Base-by-base conservation (phyloP, 2,329 filamentous ascomycete species). In the Paraconiothyrium brasiliense region DNA sequence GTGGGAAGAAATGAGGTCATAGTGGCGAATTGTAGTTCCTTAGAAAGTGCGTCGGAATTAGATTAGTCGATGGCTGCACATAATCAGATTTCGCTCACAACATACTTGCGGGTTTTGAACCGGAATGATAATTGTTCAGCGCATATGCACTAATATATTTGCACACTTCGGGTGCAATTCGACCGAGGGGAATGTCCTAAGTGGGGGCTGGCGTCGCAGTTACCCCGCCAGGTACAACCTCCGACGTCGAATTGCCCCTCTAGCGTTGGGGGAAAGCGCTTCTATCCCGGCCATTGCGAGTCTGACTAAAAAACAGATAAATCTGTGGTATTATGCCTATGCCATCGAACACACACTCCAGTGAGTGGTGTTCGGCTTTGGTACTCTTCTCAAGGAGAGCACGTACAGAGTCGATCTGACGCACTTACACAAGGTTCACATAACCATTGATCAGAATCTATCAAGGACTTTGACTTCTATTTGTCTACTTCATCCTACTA, bases 1-100 rank as follows among this genome's bases (percentile, higher is more conserved):
- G 75, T 74, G n/a, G 76, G 75, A 55, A 74, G 75, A 54, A 70
- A 69, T 59, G 67, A 68, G 52, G 66, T 62, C 74, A 75, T 75
- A 6, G 58, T 35, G 48, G 4, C 27, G 27, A 30, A 30, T 30
- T 4, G 27, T 30, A 6, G 27, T 2, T 30, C 27, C 6, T 4
- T 1, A 30, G 2, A 2, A 30, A 30, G 27, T 30, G 27, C 6
- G 27, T 30, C 6, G 0, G 27, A 30, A 4, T 30, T 30, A 4
- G 6, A 30, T 30, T 30, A 30, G 27, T 30, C 27, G 4, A 6
- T 4, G 6, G 27, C 27, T 30, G 6, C 27, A 30, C 27, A 30
- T 30, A 1, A 2, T 4, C 27, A 30, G 27, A 30, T 30, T 30
- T 30, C 6, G 27, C 16, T 35, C 49, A 48, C 10, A 30, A 11